Evolutionary conservation across 2,329 filamentous ascomycete species (phyloP).

Genomic region (Rhinocladiella mackenziei): DNA sequence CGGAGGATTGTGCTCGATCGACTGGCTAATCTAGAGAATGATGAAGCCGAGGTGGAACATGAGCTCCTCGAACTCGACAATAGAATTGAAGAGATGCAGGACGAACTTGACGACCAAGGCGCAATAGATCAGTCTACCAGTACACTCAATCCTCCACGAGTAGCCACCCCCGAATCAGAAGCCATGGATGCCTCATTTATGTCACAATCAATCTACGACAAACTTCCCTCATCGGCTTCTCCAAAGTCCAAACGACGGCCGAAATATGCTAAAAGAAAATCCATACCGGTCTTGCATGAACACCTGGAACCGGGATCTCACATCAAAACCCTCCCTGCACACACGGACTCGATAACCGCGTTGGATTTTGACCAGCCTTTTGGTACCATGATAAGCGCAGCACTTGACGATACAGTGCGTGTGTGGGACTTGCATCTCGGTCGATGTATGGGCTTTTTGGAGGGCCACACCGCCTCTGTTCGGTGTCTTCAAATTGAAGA

Average conservation of each 20-base stretch:
- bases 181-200: conserved; percentile 67
- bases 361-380: conserved; percentile 97
- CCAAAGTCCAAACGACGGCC: conserved; percentile 50
- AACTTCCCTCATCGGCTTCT: conserved; percentile 59
- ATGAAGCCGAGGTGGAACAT: conserved; percentile 84
- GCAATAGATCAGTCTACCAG: conserved; percentile 33
- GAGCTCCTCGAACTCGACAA: conserved; percentile 64
- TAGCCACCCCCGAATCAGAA: conserved; percentile 47
- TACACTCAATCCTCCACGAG: conserved; percentile 33
- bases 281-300: conserved; percentile 92
- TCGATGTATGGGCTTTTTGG: conserved; percentile 82
- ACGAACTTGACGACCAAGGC: conserved; percentile 48
- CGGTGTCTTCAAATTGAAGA: conserved; percentile 90
- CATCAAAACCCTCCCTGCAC: conserved; percentile 84
- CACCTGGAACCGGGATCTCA: conserved; percentile 85
- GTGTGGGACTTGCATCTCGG: conserved; percentile 97
- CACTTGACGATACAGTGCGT: conserved; percentile 85
- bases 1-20: conserved; percentile 85
- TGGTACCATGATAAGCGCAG: conserved; percentile 87
- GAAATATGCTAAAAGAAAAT: conserved; percentile 59
- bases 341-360: conserved; percentile 81
- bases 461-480: conserved; percentile 93
- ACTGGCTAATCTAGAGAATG: conserved; percentile 79
- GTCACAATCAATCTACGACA: conserved; percentile 97
- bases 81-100: conserved; percentile 59